Evolutionary conservation across 495 filamentous ascomycete species (phyloP).

Genomic region (Cercophora samala): DNA sequence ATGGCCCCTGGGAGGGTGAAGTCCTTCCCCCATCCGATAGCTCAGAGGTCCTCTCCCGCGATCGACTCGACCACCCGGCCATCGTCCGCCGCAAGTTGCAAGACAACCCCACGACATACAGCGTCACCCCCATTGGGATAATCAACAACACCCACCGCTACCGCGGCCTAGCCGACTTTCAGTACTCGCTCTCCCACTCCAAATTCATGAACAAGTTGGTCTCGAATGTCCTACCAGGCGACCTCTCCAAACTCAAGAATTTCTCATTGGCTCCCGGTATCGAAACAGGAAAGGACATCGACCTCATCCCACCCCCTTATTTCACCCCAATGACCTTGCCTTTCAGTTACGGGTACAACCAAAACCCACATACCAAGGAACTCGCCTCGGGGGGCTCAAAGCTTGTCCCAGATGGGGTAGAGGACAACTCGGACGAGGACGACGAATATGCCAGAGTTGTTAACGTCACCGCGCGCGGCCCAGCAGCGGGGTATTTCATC

Average conservation of each 20-base stretch:
- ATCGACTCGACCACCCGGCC: slow-evolving; percentile 41
- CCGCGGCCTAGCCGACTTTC: slow-evolving; percentile 69
- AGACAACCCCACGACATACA: slow-evolving; percentile 68
- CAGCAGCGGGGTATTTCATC: slow-evolving; percentile 58
- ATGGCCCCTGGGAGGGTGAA: slow-evolving; percentile 57
- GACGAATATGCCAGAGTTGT: slow-evolving; percentile 33
- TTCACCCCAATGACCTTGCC: slow-evolving; percentile 66
- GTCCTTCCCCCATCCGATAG: slow-evolving; percentile 10
- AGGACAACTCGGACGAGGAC: slow-evolving; percentile 29
- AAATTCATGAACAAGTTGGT: slow-evolving; percentile 63
- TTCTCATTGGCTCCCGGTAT: slow-evolving; percentile 67
- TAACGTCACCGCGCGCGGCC: slow-evolving; percentile 44
- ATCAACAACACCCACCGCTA: slow-evolving; percentile 83
- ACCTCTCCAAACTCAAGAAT: slow-evolving; percentile 66
- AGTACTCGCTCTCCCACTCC: slow-evolving; percentile 60
- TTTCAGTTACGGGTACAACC: slow-evolving; percentile 62
- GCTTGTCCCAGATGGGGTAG: slow-evolving; percentile 18
- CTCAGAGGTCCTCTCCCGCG: slow-evolving; percentile 35
- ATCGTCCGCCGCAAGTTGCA: slow-evolving; percentile 62
- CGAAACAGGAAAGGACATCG: slow-evolving; percentile 54
- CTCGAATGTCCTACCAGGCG: slow-evolving; percentile 60
- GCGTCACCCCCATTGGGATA: slow-evolving; percentile 65
- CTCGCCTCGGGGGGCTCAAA: slow-evolving; percentile 30
- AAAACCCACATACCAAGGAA: slow-evolving; percentile 50
- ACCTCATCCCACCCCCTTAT: slow-evolving; percentile 75